Evolutionary conservation across 1,284 basidiomycete genomes (phyloP).

Genomic region (Lignosus rhinocerotis): DNA sequence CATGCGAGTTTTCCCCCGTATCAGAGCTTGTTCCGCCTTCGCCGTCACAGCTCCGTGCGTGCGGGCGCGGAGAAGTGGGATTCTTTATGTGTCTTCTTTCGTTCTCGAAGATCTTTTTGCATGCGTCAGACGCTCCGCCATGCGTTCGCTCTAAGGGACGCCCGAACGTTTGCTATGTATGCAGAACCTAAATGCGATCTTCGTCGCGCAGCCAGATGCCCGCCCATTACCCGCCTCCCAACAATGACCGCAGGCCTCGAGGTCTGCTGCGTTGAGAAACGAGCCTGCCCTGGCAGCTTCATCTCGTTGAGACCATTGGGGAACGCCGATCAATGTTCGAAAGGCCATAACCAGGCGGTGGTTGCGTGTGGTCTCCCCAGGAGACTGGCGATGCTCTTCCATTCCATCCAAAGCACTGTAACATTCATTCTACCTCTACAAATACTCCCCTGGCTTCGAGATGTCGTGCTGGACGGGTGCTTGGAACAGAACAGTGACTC

Average conservation of each 20-base stretch:
- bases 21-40: neutral
- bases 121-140: neutral
- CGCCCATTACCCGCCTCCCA: neutral
- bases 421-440: neutral
- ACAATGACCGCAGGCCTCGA: no score
- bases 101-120: slow-evolving; percentile 11
- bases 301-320: neutral
- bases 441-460: neutral
- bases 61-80: slow-evolving; percentile 1
- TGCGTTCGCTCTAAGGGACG: neutral
- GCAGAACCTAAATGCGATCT: neutral
- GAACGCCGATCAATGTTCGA: neutral
- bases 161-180: neutral
- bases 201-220: neutral
- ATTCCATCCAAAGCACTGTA: neutral
- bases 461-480: neutral
- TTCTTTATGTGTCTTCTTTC: slow-evolving; percentile 1
- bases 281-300: neutral
- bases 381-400: neutral
- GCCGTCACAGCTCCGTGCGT: neutral
- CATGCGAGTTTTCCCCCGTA: neutral
- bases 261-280: no score
- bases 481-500: neutral
- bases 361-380: neutral
- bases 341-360: neutral